These are phyloP conservation scores for Graphilbum sp. DNA, from an alignment of 2,329 filamentous ascomycete genomes.

Conservation along the genomic window DNA sequence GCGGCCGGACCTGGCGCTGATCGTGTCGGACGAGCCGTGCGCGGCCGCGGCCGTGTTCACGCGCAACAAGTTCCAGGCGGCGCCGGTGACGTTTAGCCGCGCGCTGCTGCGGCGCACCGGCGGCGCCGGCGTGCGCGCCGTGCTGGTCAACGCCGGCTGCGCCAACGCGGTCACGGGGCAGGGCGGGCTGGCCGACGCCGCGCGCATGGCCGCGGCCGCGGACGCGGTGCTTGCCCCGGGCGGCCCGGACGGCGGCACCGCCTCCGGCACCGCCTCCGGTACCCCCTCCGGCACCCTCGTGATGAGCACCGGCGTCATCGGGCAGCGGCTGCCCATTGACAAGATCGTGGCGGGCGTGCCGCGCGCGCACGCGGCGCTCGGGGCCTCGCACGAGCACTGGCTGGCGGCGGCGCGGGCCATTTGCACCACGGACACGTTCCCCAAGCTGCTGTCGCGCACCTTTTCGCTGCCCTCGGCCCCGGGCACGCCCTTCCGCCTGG, in stretches of 20 bases:
- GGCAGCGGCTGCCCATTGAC: conserved; percentile 81
- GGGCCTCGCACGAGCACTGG: conserved; percentile 71
- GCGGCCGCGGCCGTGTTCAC: conserved; percentile 88
- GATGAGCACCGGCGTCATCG: conserved; percentile 98
- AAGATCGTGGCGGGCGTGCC: conserved; percentile 81
- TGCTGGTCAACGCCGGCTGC: conserved; percentile 90
- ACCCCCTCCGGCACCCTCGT: conserved; percentile 74
- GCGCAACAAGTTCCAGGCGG: conserved; percentile 95
- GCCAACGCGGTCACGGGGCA: conserved; percentile 94
- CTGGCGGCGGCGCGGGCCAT: conserved; percentile 75
- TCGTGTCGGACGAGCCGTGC: conserved; percentile 75
- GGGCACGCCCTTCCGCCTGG: conserved; percentile 61
- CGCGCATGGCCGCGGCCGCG: conserved; percentile 63
- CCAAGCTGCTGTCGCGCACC: conserved; percentile 73
- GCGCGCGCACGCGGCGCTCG: conserved; percentile 53
- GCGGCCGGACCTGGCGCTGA: conserved; percentile 78
- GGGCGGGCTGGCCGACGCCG: conserved; percentile 76
- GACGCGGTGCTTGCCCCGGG: conserved; percentile 31
- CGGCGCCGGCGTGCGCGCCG: conserved; percentile 57
- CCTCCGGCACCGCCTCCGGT: too few species aligned
- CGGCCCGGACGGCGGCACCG: conserved; percentile 19
- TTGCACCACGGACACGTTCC: conserved; percentile 97
- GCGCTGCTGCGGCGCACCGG: conserved; percentile 50
- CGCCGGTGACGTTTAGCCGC: conserved; percentile 75
- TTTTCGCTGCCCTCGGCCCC: conserved; percentile 76